Evolutionary conservation across 2,329 filamentous ascomycete species (phyloP).

Genomic region (Trichoderma pleuroti): DNA sequence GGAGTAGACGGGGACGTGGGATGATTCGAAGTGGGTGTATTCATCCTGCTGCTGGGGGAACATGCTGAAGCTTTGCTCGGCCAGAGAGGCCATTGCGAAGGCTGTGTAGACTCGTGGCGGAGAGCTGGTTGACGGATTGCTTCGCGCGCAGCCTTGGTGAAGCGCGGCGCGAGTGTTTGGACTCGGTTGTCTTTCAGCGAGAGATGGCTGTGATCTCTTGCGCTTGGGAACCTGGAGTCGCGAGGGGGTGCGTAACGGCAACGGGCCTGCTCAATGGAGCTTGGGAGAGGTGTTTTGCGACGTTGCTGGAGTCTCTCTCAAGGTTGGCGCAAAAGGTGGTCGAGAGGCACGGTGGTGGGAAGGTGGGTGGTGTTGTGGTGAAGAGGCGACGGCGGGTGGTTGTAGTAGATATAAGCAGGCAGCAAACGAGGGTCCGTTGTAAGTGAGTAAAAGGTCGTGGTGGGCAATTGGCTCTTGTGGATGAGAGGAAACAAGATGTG

Average conservation of each 20-base stretch:
- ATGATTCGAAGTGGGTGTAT: constrained; percentile 45
- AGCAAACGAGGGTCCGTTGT: constrained; percentile 10
- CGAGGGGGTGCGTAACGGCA: no score
- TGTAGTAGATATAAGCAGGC: background rate
- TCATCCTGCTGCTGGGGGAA: constrained; percentile 34
- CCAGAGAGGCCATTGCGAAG: constrained; percentile 29
- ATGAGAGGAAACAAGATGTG: background rate
- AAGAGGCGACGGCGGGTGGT: background rate
- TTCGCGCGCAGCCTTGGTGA: constrained; percentile 7
- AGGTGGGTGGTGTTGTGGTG: background rate
- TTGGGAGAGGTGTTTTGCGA: background rate
- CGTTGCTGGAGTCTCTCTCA: background rate
- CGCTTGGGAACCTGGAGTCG: background rate
- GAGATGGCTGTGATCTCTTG: background rate
- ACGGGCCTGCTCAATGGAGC: background rate
- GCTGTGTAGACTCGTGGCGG: background rate
- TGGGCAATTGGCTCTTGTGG: background rate
- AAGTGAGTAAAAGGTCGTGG: background rate
- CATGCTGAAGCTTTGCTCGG: constrained; percentile 30
- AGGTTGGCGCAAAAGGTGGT: background rate
- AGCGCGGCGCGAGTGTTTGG: background rate
- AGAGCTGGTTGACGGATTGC: background rate
- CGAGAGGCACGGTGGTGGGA: no score
- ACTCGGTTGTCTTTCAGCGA: background rate
- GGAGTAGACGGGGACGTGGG: constrained; percentile 39